phyloP scores from a whole-genome alignment of 73 alveolate genomes.

The Paraurostyla sp. region DNA sequence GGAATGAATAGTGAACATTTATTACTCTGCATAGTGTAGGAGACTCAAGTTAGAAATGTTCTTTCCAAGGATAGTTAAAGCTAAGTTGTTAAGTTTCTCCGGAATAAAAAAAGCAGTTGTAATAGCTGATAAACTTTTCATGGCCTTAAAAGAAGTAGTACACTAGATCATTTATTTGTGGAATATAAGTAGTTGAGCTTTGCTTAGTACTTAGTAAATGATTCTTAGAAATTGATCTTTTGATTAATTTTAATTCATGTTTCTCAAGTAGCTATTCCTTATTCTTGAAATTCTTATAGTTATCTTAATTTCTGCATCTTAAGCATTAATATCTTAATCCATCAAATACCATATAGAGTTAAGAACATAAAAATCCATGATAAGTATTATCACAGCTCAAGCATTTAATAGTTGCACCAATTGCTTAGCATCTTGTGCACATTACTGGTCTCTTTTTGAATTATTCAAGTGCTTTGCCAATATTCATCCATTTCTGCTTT shows the following conservation, averaged over 20 bases:
- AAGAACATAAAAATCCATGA: conserved; percentile 61
- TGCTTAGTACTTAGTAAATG: background rate
- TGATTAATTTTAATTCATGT: background rate
- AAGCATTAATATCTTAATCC: conserved; percentile 14
- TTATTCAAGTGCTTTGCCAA: conserved; percentile 55
- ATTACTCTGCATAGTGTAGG: conserved; percentile 45
- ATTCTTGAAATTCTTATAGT: background rate
- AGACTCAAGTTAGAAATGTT: background rate
- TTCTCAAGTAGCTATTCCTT: background rate
- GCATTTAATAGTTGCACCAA: conserved; percentile 52
- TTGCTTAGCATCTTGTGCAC: conserved; percentile 21
- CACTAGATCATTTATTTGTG: conserved; percentile 47
- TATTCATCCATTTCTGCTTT: conserved; percentile 56
- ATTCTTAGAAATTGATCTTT: background rate
- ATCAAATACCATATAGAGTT: conserved; percentile 13
- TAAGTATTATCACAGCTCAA: background rate
- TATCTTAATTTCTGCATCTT: conserved; percentile 34
- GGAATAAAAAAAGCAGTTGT: conserved; percentile 54
- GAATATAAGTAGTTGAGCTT: background rate
- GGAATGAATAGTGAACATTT: background rate
- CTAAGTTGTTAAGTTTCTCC: background rate
- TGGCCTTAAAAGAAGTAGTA: conserved; percentile 64
- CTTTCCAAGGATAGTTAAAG: conserved; percentile 30
- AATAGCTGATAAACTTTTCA: conserved; percentile 39
- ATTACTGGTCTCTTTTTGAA: background rate